Evolutionary conservation across 352 stramenopile species (phyloP).

Genomic region (Pythium pyrilobum): DNA sequence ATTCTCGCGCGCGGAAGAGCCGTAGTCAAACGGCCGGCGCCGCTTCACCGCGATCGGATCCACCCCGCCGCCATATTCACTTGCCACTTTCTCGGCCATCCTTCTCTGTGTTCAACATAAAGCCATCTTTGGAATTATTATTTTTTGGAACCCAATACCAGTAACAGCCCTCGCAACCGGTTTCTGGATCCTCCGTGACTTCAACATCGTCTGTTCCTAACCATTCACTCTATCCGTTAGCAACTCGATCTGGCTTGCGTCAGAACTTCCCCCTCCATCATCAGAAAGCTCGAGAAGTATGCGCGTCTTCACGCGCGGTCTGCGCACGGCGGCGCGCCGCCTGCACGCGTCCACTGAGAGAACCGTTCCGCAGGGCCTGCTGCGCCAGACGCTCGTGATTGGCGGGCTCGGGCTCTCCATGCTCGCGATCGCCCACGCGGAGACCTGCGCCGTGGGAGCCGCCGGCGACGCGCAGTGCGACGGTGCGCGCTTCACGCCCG

Average conservation of each 20-base stretch:
- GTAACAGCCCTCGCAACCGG: not conserved
- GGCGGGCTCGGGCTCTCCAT: conserved; percentile 23
- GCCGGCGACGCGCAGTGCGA: conserved; percentile 17
- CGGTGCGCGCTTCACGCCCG: conserved; percentile 19
- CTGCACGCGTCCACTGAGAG: not conserved
- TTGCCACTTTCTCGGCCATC: no score
- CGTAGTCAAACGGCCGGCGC: no score
- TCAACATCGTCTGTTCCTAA: conserved; percentile 11
- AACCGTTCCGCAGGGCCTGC: not conserved
- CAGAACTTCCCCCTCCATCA: conserved; percentile 1
- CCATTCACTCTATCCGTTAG: not conserved
- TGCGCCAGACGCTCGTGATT: conserved; percentile 21
- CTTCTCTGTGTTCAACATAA: no score
- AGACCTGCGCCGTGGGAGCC: conserved; percentile 8
- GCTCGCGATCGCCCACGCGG: conserved; percentile 19
- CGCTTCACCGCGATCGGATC: no score
- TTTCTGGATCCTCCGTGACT: not conserved
- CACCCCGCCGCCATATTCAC: no score
- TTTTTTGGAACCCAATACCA: no score
- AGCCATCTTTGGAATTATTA: not conserved
- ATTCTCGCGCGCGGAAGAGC: no score
- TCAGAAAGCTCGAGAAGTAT: not conserved
- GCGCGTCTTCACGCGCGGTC: conserved; percentile 10
- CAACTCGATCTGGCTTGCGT: conserved; percentile 3
- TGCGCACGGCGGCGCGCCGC: not conserved